Percentiles rank a stretch among this genome's conserved stretches.
Evolutionary conservation across 768 basidiomycete species (phyloP).

Genomic region (Boletus vermiculosoides): DNA sequence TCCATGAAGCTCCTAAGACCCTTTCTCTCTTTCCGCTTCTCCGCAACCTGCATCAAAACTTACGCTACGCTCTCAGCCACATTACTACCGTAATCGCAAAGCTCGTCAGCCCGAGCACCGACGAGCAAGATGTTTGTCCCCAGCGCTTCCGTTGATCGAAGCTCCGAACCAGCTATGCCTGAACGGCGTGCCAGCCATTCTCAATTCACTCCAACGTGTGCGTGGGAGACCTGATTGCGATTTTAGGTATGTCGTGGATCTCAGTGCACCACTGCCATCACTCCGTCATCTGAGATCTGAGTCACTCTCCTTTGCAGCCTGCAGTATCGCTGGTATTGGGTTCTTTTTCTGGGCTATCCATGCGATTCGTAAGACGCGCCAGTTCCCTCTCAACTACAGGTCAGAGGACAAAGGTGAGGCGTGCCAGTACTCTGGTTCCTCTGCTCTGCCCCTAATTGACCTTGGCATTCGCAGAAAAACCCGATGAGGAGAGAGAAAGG

Average conservation of each 20-base stretch:
- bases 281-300: neutral
- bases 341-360: constrained; percentile 23
- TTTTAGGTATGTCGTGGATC: constrained; percentile 18
- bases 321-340: constrained; percentile 18
- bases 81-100: neutral
- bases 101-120: neutral
- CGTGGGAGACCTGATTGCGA: constrained; percentile 23
- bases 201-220: constrained; percentile 15
- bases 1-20: neutral
- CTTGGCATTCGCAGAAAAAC: neutral
- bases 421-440: neutral
- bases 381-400: constrained; percentile 6
- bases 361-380: constrained; percentile 20
- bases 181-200: constrained; percentile 13
- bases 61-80: neutral
- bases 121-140: constrained; percentile 9
- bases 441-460: neutral
- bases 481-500: neutral
- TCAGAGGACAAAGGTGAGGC: constrained; percentile 1
- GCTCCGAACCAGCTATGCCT: neutral
- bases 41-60: neutral
- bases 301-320: constrained; percentile 4
- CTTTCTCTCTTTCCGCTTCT: neutral
- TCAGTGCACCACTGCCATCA: neutral
- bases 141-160: neutral